These are phyloP conservation scores for Colletotrichum lupini DNA, from an alignment of 2,329 filamentous ascomycete species.

Conservation along the genomic window DNA sequence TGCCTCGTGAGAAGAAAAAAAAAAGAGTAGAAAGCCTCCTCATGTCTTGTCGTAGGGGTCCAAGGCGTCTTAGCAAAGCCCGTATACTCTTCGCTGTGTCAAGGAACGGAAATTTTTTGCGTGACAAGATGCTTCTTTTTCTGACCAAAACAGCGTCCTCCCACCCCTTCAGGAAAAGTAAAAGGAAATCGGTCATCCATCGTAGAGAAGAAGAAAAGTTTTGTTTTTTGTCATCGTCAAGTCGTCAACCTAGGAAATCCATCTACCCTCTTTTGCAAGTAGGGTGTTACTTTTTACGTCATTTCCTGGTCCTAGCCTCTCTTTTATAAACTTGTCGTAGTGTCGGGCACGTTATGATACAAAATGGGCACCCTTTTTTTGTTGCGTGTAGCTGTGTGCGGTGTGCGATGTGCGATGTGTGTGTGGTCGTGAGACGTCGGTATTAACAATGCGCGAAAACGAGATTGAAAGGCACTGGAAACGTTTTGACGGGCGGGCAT, in stretches of 20 bases:
- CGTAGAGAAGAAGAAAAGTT: not conserved
- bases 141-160: not conserved
- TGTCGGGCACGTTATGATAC: slow-evolving; percentile 19
- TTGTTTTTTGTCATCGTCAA: slow-evolving; percentile 6
- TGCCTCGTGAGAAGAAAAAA: not conserved
- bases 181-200: not conserved
- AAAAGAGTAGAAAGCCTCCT: slow-evolving; percentile 28
- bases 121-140: not conserved
- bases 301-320: slow-evolving; percentile 1
- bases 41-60: slow-evolving; percentile 32
- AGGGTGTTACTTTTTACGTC: not conserved
- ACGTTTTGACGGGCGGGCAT: slow-evolving; percentile 17
- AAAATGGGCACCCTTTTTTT: not conserved
- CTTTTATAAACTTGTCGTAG: slow-evolving; percentile 19
- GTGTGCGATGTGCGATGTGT: too few relatives aligned
- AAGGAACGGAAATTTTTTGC: slow-evolving; percentile 1
- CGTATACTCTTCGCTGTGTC: slow-evolving; percentile 30
- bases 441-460: slow-evolving; percentile 26
- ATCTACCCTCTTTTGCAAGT: not conserved
- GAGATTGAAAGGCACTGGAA: slow-evolving; percentile 4
- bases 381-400: not conserved
- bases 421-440: slow-evolving; percentile 24
- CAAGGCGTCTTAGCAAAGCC: slow-evolving; percentile 35
- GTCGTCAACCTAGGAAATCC: slow-evolving; percentile 19
- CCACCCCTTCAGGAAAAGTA: too few relatives aligned